These are phyloP conservation scores for Geotrichum carabidarum DNA, from an alignment of 1,139 yeast species.

Conservation along the genomic window DNA sequence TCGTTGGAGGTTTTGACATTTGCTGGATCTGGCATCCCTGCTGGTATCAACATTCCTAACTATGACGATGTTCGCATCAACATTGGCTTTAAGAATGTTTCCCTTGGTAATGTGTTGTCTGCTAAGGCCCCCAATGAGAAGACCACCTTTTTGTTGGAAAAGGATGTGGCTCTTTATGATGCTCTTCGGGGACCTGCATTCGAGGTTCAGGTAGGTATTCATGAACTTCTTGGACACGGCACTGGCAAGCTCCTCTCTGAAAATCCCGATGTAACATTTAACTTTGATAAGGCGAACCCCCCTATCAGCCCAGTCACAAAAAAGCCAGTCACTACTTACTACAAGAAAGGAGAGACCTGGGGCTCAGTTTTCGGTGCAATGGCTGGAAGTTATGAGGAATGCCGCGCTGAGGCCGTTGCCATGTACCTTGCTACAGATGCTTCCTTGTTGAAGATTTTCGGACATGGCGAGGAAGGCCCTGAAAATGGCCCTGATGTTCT, in stretches of 20 bases:
- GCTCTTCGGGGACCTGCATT: slow-evolving; percentile 77
- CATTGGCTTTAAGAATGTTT: slow-evolving; percentile 82
- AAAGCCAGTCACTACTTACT: slow-evolving; percentile 59
- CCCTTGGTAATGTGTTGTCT: slow-evolving; percentile 76
- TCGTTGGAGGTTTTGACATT: slow-evolving; percentile 84
- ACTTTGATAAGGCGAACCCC: slow-evolving; percentile 60
- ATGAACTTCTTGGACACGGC: slow-evolving; percentile 89
- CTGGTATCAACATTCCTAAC: slow-evolving; percentile 89
- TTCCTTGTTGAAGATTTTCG: slow-evolving; percentile 66
- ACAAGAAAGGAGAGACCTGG: slow-evolving; percentile 83
- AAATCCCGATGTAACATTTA: slow-evolving; percentile 56
- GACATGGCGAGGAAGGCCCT: slow-evolving; percentile 42
- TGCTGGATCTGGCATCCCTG: slow-evolving; percentile 87
- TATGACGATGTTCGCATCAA: slow-evolving; percentile 82
- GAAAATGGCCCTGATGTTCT: slow-evolving; percentile 58
- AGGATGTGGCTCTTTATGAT: slow-evolving; percentile 53
- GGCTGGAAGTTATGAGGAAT: slow-evolving; percentile 86
- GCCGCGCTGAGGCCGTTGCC: slow-evolving; percentile 89
- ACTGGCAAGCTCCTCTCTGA: slow-evolving; percentile 76
- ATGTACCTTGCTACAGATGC: slow-evolving; percentile 69
- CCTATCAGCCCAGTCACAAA: slow-evolving; percentile 52
- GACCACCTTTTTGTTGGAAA: slow-evolving; percentile 56
- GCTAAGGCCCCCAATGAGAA: slow-evolving; percentile 70
- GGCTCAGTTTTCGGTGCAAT: slow-evolving; percentile 74
- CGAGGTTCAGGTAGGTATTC: slow-evolving; percentile 90